Evolutionary conservation across 2,329 filamentous ascomycete species (phyloP), one percentile per base, ranked within the genome.

Genomic region (Gliomastix tumulicola): DNA sequence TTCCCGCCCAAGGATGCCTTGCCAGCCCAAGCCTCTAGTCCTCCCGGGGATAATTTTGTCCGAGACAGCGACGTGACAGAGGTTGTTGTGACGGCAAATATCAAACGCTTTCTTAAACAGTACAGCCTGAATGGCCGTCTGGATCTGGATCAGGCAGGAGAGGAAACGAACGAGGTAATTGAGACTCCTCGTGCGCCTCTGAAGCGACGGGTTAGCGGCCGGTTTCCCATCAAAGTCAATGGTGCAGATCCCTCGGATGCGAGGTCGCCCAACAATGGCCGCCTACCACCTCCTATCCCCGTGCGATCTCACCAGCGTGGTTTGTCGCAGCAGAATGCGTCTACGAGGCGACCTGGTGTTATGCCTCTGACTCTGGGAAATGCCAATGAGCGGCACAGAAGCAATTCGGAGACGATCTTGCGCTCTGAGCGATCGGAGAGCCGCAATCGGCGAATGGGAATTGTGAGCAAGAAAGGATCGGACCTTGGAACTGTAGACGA

Each of bases 271-370:
- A 79, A 71, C 25, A 60, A 76, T 10, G 65, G 69, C 16, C 76
- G 82, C 22, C 72, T 84, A 20, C n/a, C n/a, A n/a, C 87, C 89
- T 4, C 84, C 85, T 1, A 85, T 94, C 41, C 88, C 88, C 0
- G 76, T 76, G 5, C 51, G 60, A 30, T 92, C 88, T 4, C 88
- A 95, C 55, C 87, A 86, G 47, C 79, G 89, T 21, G 80, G 80
- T 2, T 64, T 82, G 4, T 87, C 82, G 4, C 79, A 84, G 46
- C 79, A 85, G 44, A 84, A 72, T 46, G 65, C 72, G 3, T 64
- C 74, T 6, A 65, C 79, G 32, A 77, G 85, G 38, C 71, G 82
- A 39, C 85, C 88, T 2, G 78, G 80, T 3, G 73, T 88, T n/a
- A 79, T 85, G 59, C 86, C 75, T 8, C 51, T 79, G 31, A 79